These are phyloP conservation scores for Nadsonia commutata DNA, from an alignment of 1,139 yeast genomes.

Conservation along the genomic window DNA sequence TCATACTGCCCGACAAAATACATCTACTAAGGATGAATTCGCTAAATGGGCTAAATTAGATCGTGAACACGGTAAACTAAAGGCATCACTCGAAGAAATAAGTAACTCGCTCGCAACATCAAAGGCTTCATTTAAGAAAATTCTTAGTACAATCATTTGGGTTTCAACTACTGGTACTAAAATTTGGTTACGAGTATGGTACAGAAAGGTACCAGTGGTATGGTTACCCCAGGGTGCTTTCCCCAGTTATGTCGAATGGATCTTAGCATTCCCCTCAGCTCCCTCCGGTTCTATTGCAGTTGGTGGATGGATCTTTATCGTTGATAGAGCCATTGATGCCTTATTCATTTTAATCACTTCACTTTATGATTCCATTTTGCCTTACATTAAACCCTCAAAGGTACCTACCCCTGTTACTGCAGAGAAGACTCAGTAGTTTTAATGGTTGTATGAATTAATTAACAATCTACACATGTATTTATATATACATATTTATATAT, in stretches of 20 bases:
- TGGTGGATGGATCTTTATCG: constrained; percentile 24
- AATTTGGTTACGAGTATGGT: constrained; percentile 39
- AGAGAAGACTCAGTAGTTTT: too few relatives aligned
- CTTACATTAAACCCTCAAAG: too few relatives aligned
- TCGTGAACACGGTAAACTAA: constrained; percentile 48
- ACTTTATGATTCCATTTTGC: not conserved
- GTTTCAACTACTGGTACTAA: constrained; percentile 22
- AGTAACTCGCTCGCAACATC: constrained; percentile 25
- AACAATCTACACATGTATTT: too few relatives aligned
- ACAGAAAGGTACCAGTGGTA: constrained; percentile 43
- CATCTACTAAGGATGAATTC: constrained; percentile 85
- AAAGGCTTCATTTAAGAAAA: constrained; percentile 26
- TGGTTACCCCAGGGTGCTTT: constrained; percentile 45
- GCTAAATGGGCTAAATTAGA: constrained; percentile 93
- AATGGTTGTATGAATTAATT: too few relatives aligned
- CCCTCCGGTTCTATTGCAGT: constrained; percentile 29
- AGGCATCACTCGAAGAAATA: constrained; percentile 32
- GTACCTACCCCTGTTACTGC: too few relatives aligned
- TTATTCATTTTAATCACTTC: not conserved
- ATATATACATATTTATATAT: too few relatives aligned
- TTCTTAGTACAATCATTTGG: constrained; percentile 17
- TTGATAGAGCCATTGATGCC: constrained; percentile 16
- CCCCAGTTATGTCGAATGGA: constrained; percentile 44
- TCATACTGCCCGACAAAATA: constrained; percentile 38
- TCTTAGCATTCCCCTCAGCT: constrained; percentile 46